phyloP scores from a whole-genome alignment of 306 rosid genomes.

The Senna siamea region DNA sequence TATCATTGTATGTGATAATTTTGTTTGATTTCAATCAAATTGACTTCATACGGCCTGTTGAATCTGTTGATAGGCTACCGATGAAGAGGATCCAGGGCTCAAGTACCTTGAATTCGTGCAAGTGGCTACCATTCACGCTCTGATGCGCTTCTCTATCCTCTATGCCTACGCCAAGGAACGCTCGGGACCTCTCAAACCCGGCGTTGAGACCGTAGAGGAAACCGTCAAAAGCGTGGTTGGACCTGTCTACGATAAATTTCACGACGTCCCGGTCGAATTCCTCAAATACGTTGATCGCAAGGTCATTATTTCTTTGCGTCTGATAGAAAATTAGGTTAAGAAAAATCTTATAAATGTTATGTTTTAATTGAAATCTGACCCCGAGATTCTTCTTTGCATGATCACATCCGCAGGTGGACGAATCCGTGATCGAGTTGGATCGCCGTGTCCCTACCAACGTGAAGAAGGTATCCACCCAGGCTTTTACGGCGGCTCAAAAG shows the following conservation, averaged over 20 bases:
- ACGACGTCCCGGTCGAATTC: conserved; percentile 40
- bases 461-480: conserved; percentile 74
- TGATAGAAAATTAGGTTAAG: no score
- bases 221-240: conserved; percentile 49
- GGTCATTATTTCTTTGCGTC: not conserved
- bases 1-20: not conserved
- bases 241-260: conserved; percentile 51
- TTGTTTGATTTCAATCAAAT: not conserved
- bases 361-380: no score
- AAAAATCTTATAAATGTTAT: no score
- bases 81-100: conserved; percentile 27
- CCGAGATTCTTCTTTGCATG: not conserved
- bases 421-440: conserved; percentile 65
- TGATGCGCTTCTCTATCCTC: conserved; percentile 43
- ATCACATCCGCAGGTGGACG: conserved; percentile 48
- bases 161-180: conserved; percentile 47
- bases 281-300: conserved; percentile 51
- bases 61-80: conserved; percentile 22
- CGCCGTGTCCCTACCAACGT: conserved; percentile 65
- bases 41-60: not conserved
- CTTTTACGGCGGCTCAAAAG: conserved; percentile 44
- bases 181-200: conserved; percentile 52
- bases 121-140: conserved; percentile 42
- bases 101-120: conserved; percentile 53
- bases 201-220: conserved; percentile 53